Evolutionary conservation across 139 green algal species (phyloP).

Genomic region (Ettlia oleoabundans): DNA sequence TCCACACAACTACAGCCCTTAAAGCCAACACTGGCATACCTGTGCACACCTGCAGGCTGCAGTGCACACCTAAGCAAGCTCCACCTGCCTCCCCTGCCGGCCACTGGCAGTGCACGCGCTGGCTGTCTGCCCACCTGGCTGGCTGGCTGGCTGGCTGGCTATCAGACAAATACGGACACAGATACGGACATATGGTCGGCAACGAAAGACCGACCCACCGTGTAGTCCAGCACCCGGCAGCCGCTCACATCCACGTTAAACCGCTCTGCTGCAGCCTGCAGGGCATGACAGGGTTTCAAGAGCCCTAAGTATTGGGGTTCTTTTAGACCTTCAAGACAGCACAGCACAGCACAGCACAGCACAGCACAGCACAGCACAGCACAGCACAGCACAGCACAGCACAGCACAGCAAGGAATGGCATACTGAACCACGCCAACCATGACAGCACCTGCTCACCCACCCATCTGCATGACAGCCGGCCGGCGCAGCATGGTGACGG

Average conservation of each 20-base stretch:
- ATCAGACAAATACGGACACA: not conserved
- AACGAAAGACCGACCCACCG: constrained; percentile 6
- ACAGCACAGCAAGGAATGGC: constrained; percentile 9
- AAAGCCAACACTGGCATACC: no score
- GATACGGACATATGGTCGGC: not conserved
- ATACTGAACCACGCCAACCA: not conserved
- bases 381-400: not conserved
- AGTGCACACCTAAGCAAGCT: no score
- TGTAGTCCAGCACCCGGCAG: constrained; percentile 64
- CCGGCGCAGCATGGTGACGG: constrained; percentile 83
- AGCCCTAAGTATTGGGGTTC: not conserved
- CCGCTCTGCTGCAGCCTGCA: constrained; percentile 21
- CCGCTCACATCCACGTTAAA: constrained; percentile 68
- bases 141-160: no score
- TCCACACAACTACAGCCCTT: no score
- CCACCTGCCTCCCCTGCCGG: no score
- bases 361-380: not conserved
- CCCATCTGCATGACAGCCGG: constrained; percentile 42
- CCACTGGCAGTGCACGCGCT: no score
- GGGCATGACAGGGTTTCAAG: not conserved
- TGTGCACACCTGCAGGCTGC: no score
- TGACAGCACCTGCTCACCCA: not conserved
- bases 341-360: not conserved
- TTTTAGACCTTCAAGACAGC: not conserved
- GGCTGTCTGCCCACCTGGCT: no score